Percentiles rank a stretch among this genome's conserved stretches.
These are phyloP conservation scores for Aspergillus sclerotioniger DNA, from an alignment of 495 filamentous ascomycete species.

Conservation along the genomic window DNA sequence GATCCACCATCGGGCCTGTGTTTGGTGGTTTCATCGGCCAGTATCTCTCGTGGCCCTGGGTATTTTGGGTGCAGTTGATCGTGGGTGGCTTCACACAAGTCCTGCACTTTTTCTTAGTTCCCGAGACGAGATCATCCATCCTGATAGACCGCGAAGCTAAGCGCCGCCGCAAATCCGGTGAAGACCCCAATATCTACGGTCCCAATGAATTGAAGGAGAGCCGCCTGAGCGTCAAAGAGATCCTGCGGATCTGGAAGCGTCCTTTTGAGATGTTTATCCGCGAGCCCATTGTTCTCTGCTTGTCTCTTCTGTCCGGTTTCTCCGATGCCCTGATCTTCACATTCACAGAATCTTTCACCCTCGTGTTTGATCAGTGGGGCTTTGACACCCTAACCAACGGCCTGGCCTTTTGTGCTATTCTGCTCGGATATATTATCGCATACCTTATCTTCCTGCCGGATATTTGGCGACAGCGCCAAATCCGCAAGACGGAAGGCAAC, in stretches of 20 bases:
- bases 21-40: constrained; percentile 70
- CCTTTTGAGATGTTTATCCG: constrained; percentile 70
- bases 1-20: constrained; percentile 68
- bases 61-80: constrained; percentile 71
- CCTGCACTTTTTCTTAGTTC: constrained; percentile 61
- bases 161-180: constrained; percentile 52
- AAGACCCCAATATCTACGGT: constrained; percentile 49
- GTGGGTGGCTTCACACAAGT: constrained; percentile 62
- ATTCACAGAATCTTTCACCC: constrained; percentile 60
- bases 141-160: constrained; percentile 61
- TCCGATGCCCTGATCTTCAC: constrained; percentile 71
- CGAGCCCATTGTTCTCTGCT: constrained; percentile 65
- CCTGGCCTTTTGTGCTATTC: constrained; percentile 56
- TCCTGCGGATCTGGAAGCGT: constrained; percentile 57
- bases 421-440: constrained; percentile 59
- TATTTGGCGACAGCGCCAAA: constrained; percentile 46
- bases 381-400: constrained; percentile 55
- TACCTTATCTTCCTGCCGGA: constrained; percentile 59
- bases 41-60: constrained; percentile 63
- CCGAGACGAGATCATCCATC: constrained; percentile 62
- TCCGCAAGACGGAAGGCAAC: constrained; percentile 33
- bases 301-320: constrained; percentile 70
- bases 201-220: constrained; percentile 49
- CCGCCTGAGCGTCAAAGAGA: constrained; percentile 25
- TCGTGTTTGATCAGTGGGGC: constrained; percentile 61